These are phyloP conservation scores for Bifiguratus adelaidae DNA, from an alignment of 192 early-diverging fungal species.

Conservation along the genomic window DNA sequence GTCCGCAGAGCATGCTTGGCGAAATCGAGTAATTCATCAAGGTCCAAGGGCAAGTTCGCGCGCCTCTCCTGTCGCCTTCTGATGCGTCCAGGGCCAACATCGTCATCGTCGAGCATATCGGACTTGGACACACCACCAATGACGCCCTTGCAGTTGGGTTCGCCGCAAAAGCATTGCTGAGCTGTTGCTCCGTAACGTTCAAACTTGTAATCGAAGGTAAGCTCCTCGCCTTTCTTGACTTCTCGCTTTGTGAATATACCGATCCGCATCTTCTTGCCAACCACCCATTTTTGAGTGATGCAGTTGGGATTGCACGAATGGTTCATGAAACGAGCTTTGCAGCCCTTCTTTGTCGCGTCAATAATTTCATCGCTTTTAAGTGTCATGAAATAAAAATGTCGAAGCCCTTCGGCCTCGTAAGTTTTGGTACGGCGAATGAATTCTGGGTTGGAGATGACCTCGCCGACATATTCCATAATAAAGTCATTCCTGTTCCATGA, in stretches of 20 bases:
- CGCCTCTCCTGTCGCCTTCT: constrained; percentile 14
- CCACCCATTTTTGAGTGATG: constrained; percentile 94
- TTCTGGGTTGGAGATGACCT: constrained; percentile 74
- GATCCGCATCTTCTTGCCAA: constrained; percentile 77
- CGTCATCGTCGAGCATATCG: constrained; percentile 40
- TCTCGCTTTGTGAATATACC: constrained; percentile 88
- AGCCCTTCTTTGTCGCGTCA: constrained; percentile 90
- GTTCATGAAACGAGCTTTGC: constrained; percentile 94
- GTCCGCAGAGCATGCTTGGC: constrained; percentile 64
- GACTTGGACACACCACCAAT: constrained; percentile 77
- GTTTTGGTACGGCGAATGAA: constrained; percentile 76
- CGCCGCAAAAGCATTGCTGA: constrained; percentile 89
- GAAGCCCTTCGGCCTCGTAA: constrained; percentile 69
- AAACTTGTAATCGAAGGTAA: constrained; percentile 99
- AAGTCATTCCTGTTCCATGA: constrained; percentile 72
- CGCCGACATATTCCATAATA: constrained; percentile 97
- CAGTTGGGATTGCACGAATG: constrained; percentile 96
- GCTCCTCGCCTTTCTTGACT: constrained; percentile 71
- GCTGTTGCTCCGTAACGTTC: constrained; percentile 76
- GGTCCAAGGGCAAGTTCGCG: constrained; percentile 38
- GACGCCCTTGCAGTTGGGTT: constrained; percentile 75
- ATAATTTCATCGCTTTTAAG: constrained; percentile 89
- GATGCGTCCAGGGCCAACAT: constrained; percentile 32
- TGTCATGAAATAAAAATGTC: constrained; percentile 99
- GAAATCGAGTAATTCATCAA: constrained; percentile 65